A percentile compares a stretch with the other conserved stretches of the same genome.
These are phyloP conservation scores for Cucumis melo DNA, from an alignment of 306 rosid genomes.

Conservation along the genomic window DNA sequence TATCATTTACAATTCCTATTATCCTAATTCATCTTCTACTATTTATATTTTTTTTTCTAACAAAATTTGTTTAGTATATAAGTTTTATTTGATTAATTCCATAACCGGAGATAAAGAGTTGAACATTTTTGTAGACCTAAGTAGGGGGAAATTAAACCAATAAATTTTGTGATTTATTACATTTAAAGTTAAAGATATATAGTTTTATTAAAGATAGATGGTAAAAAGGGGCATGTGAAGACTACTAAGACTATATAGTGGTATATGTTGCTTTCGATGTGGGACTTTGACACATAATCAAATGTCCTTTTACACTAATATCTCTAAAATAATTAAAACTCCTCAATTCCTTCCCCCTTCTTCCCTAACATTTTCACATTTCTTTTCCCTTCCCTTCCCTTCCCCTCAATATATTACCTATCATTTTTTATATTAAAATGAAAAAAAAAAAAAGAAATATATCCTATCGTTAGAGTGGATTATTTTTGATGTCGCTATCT, in stretches of 20 bases:
- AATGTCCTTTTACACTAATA: background rate
- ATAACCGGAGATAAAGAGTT: background rate
- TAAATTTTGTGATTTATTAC: background rate
- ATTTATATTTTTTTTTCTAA: too few relatives aligned
- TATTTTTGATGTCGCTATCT: too few relatives aligned
- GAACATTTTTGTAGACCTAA: background rate
- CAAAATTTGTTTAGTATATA: too few relatives aligned
- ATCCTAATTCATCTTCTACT: too few relatives aligned
- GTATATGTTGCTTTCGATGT: background rate
- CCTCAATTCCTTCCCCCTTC: background rate
- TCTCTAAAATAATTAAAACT: background rate
- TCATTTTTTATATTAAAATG: too few relatives aligned
- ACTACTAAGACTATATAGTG: background rate
- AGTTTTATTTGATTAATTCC: too few relatives aligned
- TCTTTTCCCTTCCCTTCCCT: background rate
- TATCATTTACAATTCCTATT: too few relatives aligned
- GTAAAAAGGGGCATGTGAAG: background rate
- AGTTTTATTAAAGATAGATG: background rate
- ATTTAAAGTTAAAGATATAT: background rate
- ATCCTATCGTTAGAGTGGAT: too few relatives aligned
- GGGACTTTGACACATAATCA: constrained; percentile 3
- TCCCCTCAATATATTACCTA: too few relatives aligned
- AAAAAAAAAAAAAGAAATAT: too few relatives aligned
- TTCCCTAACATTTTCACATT: background rate
- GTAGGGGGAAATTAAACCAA: background rate